Conservation (phyloP, 306 rosid species). For the Biancaea sappan region DNA sequence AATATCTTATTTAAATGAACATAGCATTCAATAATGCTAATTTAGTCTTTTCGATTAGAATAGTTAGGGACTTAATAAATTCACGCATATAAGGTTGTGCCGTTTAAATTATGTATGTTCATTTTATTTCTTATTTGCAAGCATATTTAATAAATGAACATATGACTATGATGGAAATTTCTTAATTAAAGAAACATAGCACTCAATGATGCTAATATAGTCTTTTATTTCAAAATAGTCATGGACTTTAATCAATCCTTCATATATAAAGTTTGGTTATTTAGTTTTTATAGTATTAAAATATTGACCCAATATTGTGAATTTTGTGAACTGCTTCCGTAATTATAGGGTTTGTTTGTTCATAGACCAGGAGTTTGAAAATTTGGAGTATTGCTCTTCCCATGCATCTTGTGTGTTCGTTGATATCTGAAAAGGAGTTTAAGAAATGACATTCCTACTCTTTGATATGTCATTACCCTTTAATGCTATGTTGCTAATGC, state of each 20-base stretch:
- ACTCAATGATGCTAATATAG: no score
- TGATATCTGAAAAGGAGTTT: neutral
- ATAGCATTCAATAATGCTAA: no score
- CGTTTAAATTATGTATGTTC: no score
- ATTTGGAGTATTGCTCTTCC: constrained; percentile 8
- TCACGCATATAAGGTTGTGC: no score
- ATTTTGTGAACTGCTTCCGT: neutral
- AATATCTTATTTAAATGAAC: no score
- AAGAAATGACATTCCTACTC: constrained; percentile 20
- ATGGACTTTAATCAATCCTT: neutral
- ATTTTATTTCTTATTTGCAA: neutral
- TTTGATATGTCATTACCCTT: constrained; percentile 25
- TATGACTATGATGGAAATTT: neutral
- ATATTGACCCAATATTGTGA: neutral
- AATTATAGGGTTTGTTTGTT: neutral
- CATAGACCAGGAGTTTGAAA: neutral
- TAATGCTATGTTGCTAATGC: constrained; percentile 25
- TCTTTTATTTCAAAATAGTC: no score
- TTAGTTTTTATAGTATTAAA: neutral
- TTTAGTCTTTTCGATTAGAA: no score
- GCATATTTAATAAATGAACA: neutral
- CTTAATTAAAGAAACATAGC: no score
- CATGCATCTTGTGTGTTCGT: constrained; percentile 5
- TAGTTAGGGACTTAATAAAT: no score
- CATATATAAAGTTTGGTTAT: neutral